phyloP scores from a whole-genome alignment of 2,329 filamentous ascomycete genomes.

The Fonsecaea multimorphosa region DNA sequence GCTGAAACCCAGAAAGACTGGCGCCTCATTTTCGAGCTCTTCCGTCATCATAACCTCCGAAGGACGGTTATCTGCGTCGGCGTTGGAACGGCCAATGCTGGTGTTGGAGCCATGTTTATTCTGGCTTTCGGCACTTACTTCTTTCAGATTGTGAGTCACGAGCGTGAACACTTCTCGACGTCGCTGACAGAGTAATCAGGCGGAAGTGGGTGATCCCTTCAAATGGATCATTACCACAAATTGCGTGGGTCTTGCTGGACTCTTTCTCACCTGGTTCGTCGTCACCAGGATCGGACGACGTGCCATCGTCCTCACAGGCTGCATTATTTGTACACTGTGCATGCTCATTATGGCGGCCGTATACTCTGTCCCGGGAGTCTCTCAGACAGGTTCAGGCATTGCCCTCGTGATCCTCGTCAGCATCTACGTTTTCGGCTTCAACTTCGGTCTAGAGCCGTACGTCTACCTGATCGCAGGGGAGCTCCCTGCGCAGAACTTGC shows the following conservation, averaged over 20 bases:
- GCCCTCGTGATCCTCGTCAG: conserved; percentile 17
- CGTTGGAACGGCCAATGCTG: conserved; percentile 10
- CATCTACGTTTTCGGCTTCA: conserved; percentile 19
- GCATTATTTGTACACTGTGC: conserved; percentile 11
- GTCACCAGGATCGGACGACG: conserved; percentile 22
- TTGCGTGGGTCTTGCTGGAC: conserved; percentile 20
- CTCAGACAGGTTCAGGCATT: neutral
- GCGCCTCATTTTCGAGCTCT: conserved; percentile 11
- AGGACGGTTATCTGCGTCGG: conserved; percentile 17
- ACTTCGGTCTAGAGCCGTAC: conserved; percentile 14
- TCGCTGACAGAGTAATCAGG: neutral
- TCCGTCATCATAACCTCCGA: conserved; percentile 15
- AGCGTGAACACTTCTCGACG: neutral
- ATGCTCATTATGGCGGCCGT: conserved; percentile 20
- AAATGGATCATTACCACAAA: conserved; percentile 19
- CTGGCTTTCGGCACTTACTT: conserved; percentile 29
- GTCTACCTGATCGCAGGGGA: conserved; percentile 20
- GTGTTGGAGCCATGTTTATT: conserved; percentile 19
- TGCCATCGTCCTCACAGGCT: conserved; percentile 16
- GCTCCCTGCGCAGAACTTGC: conserved; percentile 18
- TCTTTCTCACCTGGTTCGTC: conserved; percentile 22
- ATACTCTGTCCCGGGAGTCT: conserved; percentile 18
- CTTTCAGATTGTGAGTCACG: conserved; percentile 22
- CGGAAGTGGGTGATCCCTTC: conserved; percentile 10
- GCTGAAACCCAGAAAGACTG: neutral